phyloP scores from a whole-genome alignment of 768 basidiomycete genomes.

The Boletus pseudo-olivaceus region DNA sequence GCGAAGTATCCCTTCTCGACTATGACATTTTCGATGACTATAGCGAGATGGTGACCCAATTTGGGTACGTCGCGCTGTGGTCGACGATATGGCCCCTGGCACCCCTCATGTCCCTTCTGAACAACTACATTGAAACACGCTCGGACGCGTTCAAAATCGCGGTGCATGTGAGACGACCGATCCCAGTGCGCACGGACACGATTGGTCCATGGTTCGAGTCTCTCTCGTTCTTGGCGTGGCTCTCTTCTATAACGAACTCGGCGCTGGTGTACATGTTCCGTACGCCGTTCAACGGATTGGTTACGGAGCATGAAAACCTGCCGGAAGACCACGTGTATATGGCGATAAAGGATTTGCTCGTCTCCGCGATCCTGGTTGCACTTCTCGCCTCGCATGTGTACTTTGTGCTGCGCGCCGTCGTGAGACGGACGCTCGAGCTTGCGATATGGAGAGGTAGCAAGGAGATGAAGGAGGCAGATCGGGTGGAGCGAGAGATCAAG shows the following conservation, averaged over 20 bases:
- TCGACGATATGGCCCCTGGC: conserved; percentile 93
- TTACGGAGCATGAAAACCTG: neutral
- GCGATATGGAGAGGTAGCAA: conserved; percentile 72
- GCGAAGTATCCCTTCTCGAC: conserved; percentile 74
- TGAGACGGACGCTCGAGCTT: conserved; percentile 69
- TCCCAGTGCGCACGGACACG: conserved; percentile 83
- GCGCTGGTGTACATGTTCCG: conserved; percentile 91
- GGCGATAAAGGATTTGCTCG: conserved; percentile 49
- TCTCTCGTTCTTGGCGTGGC: conserved; percentile 85
- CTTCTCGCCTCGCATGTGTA: conserved; percentile 87
- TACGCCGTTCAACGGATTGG: conserved; percentile 33
- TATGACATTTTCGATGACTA: conserved; percentile 87
- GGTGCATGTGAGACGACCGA: conserved; percentile 76
- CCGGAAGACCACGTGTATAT: conserved; percentile 21
- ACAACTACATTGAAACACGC: conserved; percentile 89
- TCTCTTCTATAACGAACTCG: conserved; percentile 82
- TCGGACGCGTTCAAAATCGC: conserved; percentile 96
- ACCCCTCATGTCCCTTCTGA: conserved; percentile 83
- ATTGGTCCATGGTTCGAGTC: conserved; percentile 95
- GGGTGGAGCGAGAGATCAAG: conserved; percentile 53
- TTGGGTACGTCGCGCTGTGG: conserved; percentile 92
- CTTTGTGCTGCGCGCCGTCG: conserved; percentile 56
- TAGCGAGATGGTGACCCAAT: conserved; percentile 94
- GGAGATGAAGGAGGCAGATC: conserved; percentile 58
- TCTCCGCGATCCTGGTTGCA: conserved; percentile 68